Evolutionary conservation across 2,329 filamentous ascomycete genomes (phyloP), one percentile per base, ranked within the genome.

Genomic region (Aspergillus persii): DNA sequence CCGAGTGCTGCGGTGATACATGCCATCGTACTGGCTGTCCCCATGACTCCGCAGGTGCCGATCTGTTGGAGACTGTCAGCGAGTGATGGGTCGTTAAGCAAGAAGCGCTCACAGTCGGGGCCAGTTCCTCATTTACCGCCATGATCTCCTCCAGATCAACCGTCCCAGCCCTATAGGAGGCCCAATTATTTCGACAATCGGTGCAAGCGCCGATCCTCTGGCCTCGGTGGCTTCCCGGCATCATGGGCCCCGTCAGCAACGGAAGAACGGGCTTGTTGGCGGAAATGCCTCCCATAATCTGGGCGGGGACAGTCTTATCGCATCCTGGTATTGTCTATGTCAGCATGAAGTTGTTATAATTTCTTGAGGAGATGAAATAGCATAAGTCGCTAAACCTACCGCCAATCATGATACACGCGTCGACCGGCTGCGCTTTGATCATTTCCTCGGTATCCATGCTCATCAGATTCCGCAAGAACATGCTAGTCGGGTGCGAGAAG

Each of bases 401-500:
- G 51, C 88, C 88, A 64, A 91, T 87, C 63, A 89, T 79, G 12
- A 89, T 81, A 8, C 85, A 84, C 0, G 86, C 85, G 73, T 92
- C 89, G 15, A 89, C 80, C 0, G 89, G 89, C 72, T 91, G 89
- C 0, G 88, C 88, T 48, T 79, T 79, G 55, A 91, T 86, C 89
- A 91, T 91, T 76, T 91, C 89, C 71, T 91, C 89, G 0, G 89
- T 91, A 68, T 91, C 89, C 86, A 91, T 90, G 64, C 86, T 88
- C 89, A 92, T 91, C 58, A 91, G 68, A 63, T 91, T 91, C 33
- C 89, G 75, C 51, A 91, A 69, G 57, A 86, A 91, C 89, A 92
- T 91, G 75, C 88, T 90, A 4, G 89, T 91, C 2, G 89, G 89
- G 49, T 82, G 79, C 0, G 88, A 81, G 69, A 92, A 91, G 2